These are phyloP conservation scores for Diaporthe vexans DNA, from an alignment of 2,329 filamentous ascomycete species.

Conservation along the genomic window DNA sequence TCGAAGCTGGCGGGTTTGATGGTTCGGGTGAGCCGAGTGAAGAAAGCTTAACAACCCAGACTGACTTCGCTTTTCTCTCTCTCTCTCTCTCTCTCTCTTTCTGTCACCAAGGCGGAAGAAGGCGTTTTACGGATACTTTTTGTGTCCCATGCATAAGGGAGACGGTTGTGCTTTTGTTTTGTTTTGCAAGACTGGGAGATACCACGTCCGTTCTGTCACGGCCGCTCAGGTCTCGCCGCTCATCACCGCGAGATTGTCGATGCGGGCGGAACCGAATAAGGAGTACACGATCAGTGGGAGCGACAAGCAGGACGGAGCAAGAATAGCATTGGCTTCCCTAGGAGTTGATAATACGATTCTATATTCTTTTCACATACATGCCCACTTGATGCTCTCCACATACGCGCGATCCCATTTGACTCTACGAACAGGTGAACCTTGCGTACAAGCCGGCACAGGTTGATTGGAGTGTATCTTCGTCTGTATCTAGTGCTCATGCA, in stretches of 20 bases:
- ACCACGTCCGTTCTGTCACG: slow-evolving; percentile 38
- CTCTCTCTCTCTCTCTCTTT: too few species aligned
- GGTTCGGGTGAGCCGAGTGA: slow-evolving; percentile 1
- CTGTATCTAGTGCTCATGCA: not conserved
- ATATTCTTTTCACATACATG: slow-evolving; percentile 24
- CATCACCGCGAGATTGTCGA: slow-evolving; percentile 7
- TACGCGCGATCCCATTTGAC: not conserved
- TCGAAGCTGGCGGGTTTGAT: not conserved
- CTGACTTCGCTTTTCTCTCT: not conserved
- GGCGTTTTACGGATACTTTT: slow-evolving; percentile 23
- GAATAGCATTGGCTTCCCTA: slow-evolving; percentile 26
- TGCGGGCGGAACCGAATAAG: not conserved
- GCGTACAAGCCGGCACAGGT: not conserved
- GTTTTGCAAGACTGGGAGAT: slow-evolving; percentile 36
- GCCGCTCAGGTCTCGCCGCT: slow-evolving; percentile 18
- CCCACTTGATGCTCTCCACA: not conserved
- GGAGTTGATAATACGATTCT: slow-evolving; percentile 38
- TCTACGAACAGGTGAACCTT: too few species aligned
- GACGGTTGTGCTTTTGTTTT: slow-evolving; percentile 4
- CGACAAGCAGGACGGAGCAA: slow-evolving; percentile 7
- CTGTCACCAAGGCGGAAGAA: slow-evolving; percentile 29
- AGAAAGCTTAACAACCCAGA: not conserved
- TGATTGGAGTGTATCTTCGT: slow-evolving; percentile 8
- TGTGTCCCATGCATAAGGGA: slow-evolving; percentile 16
- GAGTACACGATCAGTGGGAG: slow-evolving; percentile 14